Percentiles rank a stretch among this genome's conserved stretches.
Evolutionary conservation across 495 filamentous ascomycete species (phyloP).

Genomic region (Penicillium cosmopolitanum): DNA sequence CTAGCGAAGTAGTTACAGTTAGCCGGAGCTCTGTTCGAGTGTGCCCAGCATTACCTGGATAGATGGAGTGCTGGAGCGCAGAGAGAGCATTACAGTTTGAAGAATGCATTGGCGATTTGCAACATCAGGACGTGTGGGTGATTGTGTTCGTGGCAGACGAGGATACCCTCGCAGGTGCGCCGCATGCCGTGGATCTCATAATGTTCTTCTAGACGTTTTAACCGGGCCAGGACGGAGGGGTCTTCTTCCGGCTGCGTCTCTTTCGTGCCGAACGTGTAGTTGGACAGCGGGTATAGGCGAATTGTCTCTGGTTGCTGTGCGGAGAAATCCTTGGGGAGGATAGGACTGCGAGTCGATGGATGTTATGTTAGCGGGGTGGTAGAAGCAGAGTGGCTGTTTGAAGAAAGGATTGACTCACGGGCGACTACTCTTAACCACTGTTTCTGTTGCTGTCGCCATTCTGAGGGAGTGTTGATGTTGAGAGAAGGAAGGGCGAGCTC

Average conservation of each 20-base stretch:
- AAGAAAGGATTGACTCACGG: conserved; percentile 48
- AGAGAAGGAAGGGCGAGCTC: conserved; percentile 10
- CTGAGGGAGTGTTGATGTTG: conserved; percentile 14
- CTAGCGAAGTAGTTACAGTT: conserved; percentile 37
- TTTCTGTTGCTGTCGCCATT: conserved; percentile 77
- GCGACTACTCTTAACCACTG: conserved; percentile 70
- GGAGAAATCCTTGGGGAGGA: conserved; percentile 80
- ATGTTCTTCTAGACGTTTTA: conserved; percentile 92
- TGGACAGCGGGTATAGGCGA: conserved; percentile 91
- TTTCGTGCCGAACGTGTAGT: conserved; percentile 98
- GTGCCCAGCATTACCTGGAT: background rate
- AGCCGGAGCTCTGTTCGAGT: background rate
- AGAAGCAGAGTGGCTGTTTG: background rate
- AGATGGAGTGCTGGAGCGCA: too few species aligned
- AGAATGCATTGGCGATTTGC: conserved; percentile 98
- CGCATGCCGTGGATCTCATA: conserved; percentile 93
- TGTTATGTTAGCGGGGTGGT: conserved; percentile 5
- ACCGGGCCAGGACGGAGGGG: conserved; percentile 87
- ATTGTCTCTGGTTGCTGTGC: conserved; percentile 88
- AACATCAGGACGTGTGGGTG: conserved; percentile 98
- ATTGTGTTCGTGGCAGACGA: conserved; percentile 98
- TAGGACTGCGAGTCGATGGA: conserved; percentile 55
- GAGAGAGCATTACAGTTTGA: conserved; percentile 69
- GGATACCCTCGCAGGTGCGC: conserved; percentile 91
- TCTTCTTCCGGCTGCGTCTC: conserved; percentile 98